These are phyloP conservation scores for Aspergillus calidoustus DNA, from an alignment of 2,329 filamentous ascomycete species.

Conservation along the genomic window DNA sequence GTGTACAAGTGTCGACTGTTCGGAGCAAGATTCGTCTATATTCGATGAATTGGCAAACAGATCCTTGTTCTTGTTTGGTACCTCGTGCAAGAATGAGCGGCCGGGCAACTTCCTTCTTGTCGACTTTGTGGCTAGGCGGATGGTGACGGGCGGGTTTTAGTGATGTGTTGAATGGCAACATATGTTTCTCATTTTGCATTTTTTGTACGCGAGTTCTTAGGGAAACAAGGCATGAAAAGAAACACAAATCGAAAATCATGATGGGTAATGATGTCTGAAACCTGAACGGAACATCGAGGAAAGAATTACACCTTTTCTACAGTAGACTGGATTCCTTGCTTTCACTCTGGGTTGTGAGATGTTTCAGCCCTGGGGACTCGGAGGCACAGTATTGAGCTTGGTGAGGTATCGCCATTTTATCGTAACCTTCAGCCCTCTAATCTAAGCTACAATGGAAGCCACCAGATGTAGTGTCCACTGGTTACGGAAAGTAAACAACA, in stretches of 20 bases:
- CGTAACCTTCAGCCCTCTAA: not conserved
- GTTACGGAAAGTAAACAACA: not conserved
- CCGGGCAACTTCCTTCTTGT: not conserved
- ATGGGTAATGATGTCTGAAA: conserved; percentile 29
- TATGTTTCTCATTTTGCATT: conserved; percentile 19
- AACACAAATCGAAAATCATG: conserved; percentile 30
- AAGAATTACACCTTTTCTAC: not conserved
- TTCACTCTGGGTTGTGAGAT: not conserved
- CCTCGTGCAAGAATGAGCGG: conserved; percentile 11
- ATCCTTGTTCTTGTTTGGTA: not conserved
- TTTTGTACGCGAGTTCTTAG: conserved; percentile 28
- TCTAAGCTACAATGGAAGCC: not conserved
- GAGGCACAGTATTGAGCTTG: no score
- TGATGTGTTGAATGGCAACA: conserved; percentile 14
- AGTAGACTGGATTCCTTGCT: not conserved
- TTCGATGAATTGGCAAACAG: conserved; percentile 2
- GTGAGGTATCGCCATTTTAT: not conserved
- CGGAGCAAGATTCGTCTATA: not conserved
- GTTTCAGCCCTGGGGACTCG: no score
- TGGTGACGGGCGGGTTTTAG: conserved; percentile 16
- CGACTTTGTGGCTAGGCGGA: conserved; percentile 4
- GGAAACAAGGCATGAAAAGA: conserved; percentile 17
- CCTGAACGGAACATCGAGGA: not conserved
- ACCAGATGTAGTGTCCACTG: not conserved
- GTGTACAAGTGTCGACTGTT: conserved; percentile 2